Evolutionary conservation across 345 rosid genomes (phyloP).

Genomic region (Salix viminalis): DNA sequence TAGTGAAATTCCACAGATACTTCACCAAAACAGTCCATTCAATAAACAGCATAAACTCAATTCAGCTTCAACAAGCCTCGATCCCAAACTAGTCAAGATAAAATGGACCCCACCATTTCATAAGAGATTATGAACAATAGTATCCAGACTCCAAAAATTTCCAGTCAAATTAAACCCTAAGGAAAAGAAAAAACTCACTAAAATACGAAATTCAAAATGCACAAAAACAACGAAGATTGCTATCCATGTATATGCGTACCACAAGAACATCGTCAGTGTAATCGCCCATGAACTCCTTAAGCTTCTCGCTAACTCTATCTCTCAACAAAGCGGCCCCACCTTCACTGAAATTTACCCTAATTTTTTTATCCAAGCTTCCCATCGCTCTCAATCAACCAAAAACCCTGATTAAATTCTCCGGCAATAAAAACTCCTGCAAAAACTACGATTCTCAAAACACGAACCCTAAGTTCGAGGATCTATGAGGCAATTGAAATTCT

Average conservation of each 20-base stretch:
- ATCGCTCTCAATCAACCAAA: constrained; percentile 17
- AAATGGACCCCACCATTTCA: not conserved
- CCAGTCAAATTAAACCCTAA: not conserved
- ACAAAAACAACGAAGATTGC: not conserved
- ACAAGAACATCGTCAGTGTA: constrained; percentile 96
- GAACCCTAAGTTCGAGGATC: not conserved
- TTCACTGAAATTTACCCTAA: constrained; percentile 61
- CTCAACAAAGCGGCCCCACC: constrained; percentile 74
- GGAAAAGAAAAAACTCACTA: not conserved
- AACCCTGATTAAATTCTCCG: constrained; percentile 5
- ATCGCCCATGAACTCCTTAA: constrained; percentile 95
- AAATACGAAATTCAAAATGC: not conserved
- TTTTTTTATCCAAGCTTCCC: constrained; percentile 66
- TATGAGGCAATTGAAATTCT: not conserved
- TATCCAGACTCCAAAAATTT: not conserved
- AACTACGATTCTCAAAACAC: not conserved
- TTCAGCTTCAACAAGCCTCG: not conserved
- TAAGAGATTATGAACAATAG: not conserved
- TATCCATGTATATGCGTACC: constrained; percentile 36
- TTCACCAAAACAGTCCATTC: not conserved
- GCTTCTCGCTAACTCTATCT: constrained; percentile 61
- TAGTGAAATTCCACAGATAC: not conserved
- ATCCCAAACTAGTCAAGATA: not conserved
- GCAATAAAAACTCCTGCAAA: not conserved
- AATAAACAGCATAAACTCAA: not conserved